Evolutionary conservation across 2,329 filamentous ascomycete genomes (phyloP).

Genomic region (Colletotrichum zoysiae): DNA sequence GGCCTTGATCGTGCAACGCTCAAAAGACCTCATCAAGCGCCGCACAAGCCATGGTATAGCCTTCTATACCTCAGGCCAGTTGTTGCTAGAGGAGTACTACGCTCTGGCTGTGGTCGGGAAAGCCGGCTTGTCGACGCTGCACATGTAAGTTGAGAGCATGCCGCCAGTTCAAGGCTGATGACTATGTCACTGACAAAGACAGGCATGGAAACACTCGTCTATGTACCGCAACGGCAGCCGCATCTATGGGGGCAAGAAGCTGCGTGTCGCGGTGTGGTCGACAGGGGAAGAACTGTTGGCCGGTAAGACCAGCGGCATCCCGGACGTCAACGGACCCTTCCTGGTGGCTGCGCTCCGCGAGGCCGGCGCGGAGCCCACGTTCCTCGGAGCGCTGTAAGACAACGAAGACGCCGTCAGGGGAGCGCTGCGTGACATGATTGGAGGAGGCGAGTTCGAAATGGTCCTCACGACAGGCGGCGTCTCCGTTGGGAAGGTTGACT

Average conservation of each 20-base stretch:
- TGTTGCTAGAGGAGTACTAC: too few species aligned
- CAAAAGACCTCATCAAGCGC: too few species aligned
- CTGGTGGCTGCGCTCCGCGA: conserved; percentile 14
- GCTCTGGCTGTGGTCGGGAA: too few species aligned
- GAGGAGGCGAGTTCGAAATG: conserved; percentile 9
- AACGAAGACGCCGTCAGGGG: neutral
- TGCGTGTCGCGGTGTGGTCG: conserved; percentile 11
- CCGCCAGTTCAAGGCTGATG: too few species aligned
- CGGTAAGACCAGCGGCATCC: neutral
- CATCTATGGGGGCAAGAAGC: neutral
- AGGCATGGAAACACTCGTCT: too few species aligned
- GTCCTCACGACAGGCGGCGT: conserved; percentile 16
- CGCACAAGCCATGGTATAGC: too few species aligned
- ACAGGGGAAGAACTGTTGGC: neutral
- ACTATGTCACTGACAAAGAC: too few species aligned
- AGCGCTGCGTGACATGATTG: neutral
- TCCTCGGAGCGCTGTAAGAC: conserved; percentile 6
- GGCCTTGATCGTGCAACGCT: too few species aligned
- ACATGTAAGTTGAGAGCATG: too few species aligned
- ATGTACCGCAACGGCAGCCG: too few species aligned
- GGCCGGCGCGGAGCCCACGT: conserved; percentile 15
- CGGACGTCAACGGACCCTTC: conserved; percentile 23
- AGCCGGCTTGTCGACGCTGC: too few species aligned
- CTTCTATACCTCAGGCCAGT: too few species aligned
- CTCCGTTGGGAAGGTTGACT: conserved; percentile 10